These are phyloP conservation scores for Theobroma cacao DNA, from an alignment of 345 rosid genomes.

Conservation along the genomic window DNA sequence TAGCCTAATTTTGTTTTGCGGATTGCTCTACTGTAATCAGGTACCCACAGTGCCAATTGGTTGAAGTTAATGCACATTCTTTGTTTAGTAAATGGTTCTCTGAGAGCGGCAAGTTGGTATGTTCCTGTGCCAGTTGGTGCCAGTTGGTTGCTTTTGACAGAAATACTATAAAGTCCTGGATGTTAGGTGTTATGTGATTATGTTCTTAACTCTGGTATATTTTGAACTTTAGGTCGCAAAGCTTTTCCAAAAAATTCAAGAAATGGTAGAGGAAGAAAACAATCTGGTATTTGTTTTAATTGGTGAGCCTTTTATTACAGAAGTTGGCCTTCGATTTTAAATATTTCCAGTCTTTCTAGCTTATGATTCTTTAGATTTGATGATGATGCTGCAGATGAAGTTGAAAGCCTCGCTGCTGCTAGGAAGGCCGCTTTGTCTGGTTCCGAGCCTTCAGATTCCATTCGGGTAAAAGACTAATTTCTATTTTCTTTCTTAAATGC, in stretches of 20 bases:
- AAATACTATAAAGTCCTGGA: background rate
- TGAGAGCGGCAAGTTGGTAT: conserved; percentile 97
- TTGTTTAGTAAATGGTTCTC: conserved; percentile 99
- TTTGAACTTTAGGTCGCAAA: conserved; percentile 69
- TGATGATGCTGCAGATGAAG: conserved; percentile 79
- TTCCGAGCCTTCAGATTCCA: conserved; percentile 98
- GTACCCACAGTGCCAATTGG: conserved; percentile 82
- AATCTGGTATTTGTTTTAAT: conserved; percentile 96
- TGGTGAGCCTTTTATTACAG: conserved; percentile 56
- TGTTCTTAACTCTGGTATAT: conserved; percentile 1
- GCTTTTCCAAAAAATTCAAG: conserved; percentile 98
- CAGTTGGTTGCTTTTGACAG: background rate
- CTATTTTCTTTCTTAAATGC: conserved; percentile 3
- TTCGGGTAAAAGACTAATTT: conserved; percentile 53
- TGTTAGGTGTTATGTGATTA: conserved; percentile 3
- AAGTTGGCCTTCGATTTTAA: background rate
- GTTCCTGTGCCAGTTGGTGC: conserved; percentile 18
- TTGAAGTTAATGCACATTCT: conserved; percentile 99
- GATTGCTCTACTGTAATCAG: conserved; percentile 44
- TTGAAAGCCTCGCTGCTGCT: conserved; percentile 99
- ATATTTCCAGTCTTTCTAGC: conserved; percentile 21
- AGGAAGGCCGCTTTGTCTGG: conserved; percentile 96
- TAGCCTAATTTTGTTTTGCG: background rate
- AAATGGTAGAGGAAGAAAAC: conserved; percentile 98
- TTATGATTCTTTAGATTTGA: conserved; percentile 20